Percentiles rank a stretch among this genome's conserved stretches.
Evolutionary conservation across 2,329 filamentous ascomycete species (phyloP).

Genomic region (Huntiella bhutanensis): DNA sequence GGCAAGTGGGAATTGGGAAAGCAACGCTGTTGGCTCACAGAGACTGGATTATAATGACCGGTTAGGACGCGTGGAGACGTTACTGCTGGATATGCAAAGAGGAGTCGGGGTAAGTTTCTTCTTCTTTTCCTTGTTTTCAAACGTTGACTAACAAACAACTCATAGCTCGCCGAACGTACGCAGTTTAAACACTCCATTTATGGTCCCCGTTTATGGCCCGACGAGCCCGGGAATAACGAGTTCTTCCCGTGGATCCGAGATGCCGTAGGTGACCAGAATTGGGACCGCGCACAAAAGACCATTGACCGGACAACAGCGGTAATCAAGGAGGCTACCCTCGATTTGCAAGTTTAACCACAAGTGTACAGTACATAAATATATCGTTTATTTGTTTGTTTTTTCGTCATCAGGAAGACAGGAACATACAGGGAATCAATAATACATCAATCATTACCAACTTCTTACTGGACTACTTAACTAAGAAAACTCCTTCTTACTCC

Average conservation of each 20-base stretch:
- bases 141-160: constrained; percentile 11
- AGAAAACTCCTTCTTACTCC: constrained; percentile 16
- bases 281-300: constrained; percentile 45
- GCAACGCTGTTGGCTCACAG: constrained; percentile 42
- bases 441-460: constrained; percentile 2
- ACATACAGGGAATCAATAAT: neutral
- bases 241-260: constrained; percentile 77
- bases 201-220: constrained; percentile 62
- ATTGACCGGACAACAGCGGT: constrained; percentile 54
- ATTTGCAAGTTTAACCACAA: constrained; percentile 12
- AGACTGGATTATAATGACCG: constrained; percentile 61
- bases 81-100: constrained; percentile 56
- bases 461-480: no score
- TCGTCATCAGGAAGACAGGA: neutral
- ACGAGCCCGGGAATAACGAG: constrained; percentile 32
- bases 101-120: constrained; percentile 50
- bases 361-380: constrained; percentile 1
- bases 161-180: constrained; percentile 59
- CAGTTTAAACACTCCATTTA: constrained; percentile 92
- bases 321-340: constrained; percentile 38
- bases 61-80: constrained; percentile 65
- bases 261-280: constrained; percentile 52
- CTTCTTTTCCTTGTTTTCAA: neutral
- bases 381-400: constrained; percentile 4
- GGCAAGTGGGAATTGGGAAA: constrained; percentile 57